A percentile compares a stretch with the other conserved stretches of the same genome.
Evolutionary conservation across 2,329 filamentous ascomycete species (phyloP).

Genomic region (Claviceps lovelessii): DNA sequence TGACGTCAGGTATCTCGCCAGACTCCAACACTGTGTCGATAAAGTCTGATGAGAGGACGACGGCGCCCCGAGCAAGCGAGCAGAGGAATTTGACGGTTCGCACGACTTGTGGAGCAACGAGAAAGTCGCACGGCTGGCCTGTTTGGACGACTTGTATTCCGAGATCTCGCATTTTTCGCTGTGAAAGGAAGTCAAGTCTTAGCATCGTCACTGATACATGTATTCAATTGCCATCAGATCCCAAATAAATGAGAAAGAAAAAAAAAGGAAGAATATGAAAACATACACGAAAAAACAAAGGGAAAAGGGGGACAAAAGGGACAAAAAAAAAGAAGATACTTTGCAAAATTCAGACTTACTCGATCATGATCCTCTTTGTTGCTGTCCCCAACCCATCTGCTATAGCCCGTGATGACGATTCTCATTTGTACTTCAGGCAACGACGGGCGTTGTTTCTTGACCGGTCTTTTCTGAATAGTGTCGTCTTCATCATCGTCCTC

Average conservation of each 20-base stretch:
- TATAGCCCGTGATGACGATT: conserved; percentile 72
- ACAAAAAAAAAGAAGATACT: neutral
- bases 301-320: neutral
- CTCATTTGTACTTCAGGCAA: conserved; percentile 53
- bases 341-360: conserved; percentile 35
- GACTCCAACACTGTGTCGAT: conserved; percentile 63
- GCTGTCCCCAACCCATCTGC: conserved; percentile 61
- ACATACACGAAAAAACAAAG: neutral
- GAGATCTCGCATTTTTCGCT: conserved; percentile 70
- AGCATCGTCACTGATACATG: conserved; percentile 1
- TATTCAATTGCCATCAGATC: neutral
- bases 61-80: conserved; percentile 67
- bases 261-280: neutral
- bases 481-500: conserved; percentile 31
- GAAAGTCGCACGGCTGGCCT: conserved; percentile 61
- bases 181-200: conserved; percentile 9
- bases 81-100: conserved; percentile 90
- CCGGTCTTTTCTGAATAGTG: conserved; percentile 31
- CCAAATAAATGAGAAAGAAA: neutral
- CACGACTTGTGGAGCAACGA: conserved; percentile 75
- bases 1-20: conserved; percentile 47
- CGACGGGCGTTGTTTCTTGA: conserved; percentile 47
- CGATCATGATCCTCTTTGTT: conserved; percentile 67
- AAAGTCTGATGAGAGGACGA: conserved; percentile 63
- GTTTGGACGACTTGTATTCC: conserved; percentile 73